Conservation (phyloP, 441 rosid species). For the Gossypium schwendimanii region DNA sequence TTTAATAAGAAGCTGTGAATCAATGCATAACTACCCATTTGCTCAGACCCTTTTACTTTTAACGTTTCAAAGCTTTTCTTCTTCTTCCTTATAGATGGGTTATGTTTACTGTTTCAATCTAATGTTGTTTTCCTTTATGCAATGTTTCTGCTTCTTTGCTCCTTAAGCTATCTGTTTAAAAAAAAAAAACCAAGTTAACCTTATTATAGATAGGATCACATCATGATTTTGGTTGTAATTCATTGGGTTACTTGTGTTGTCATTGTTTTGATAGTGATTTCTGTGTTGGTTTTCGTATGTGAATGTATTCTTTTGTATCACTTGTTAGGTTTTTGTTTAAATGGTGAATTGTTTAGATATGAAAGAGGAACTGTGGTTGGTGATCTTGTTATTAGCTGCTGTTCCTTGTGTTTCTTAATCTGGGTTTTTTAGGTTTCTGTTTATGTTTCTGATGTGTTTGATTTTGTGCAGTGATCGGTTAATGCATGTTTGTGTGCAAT, state of each 20-base stretch:
- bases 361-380: slow-evolving; percentile 22
- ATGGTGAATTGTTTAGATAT: slow-evolving; percentile 5
- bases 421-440: not conserved
- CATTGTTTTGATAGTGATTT: slow-evolving; percentile 26
- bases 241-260: slow-evolving; percentile 20
- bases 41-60: slow-evolving; percentile 21
- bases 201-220: slow-evolving; percentile 23
- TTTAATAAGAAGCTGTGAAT: slow-evolving; percentile 20
- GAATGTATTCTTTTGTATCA: not conserved
- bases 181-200: too few species aligned
- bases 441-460: not conserved
- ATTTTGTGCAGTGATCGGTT: slow-evolving; percentile 19
- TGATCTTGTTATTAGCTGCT: slow-evolving; percentile 27
- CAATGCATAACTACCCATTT: slow-evolving; percentile 29
- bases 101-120: slow-evolving; percentile 12
- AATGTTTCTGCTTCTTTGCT: slow-evolving; percentile 17
- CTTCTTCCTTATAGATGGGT: not conserved
- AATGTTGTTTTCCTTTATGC: not conserved
- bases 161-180: not conserved
- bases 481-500: not conserved
- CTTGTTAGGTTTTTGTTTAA: slow-evolving; percentile 2
- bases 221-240: slow-evolving; percentile 17
- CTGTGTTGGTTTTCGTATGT: slow-evolving; percentile 1
- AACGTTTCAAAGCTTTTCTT: slow-evolving; percentile 20
- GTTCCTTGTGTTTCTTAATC: not conserved